Evolutionary conservation across 805 yeast species (phyloP).

Genomic region (Pichia paraexigua): DNA sequence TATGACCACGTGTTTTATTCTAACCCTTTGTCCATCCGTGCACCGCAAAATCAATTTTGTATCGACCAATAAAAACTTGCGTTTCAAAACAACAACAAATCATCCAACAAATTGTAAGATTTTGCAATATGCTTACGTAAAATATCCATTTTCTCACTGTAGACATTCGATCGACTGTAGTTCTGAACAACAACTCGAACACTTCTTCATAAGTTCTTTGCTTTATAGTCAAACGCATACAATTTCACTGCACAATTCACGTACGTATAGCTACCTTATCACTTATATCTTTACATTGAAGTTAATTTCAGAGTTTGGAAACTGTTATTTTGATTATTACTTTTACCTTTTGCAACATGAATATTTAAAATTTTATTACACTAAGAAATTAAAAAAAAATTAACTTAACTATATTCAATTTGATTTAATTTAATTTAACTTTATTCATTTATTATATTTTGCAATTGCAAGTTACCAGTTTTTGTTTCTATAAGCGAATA

Average conservation of each 20-base stretch:
- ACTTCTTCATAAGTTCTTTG: background rate
- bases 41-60: background rate
- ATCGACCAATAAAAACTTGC: constrained; percentile 1
- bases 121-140: background rate
- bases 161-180: background rate
- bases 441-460: background rate
- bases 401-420: background rate
- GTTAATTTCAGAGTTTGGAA: background rate
- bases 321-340: background rate
- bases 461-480: background rate
- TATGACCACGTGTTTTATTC: background rate
- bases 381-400: background rate
- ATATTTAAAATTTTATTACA: background rate
- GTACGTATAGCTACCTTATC: background rate
- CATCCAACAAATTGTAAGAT: background rate
- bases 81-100: background rate
- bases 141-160: background rate
- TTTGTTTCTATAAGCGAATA: background rate
- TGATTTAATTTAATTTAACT: background rate
- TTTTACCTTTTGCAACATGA: background rate
- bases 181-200: background rate
- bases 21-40: background rate
- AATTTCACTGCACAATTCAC: background rate
- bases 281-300: background rate
- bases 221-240: background rate